These are phyloP conservation scores for Pascua sp. DNA, from an alignment of 1,284 basidiomycete species.

Conservation along the genomic window DNA sequence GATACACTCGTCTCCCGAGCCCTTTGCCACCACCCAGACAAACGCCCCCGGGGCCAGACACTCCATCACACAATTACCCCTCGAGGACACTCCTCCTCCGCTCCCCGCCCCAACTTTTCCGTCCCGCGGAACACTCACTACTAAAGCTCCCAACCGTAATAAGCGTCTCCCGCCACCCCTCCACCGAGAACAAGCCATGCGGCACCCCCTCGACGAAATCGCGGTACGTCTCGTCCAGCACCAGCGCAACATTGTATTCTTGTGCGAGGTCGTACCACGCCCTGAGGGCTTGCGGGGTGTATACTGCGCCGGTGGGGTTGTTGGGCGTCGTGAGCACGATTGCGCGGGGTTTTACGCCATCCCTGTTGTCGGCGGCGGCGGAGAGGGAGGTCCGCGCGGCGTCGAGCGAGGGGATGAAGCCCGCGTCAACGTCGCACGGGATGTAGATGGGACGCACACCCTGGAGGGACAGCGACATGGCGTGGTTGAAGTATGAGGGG, in stretches of 20 bases:
- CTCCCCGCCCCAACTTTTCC: too few species aligned
- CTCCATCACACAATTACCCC: too few species aligned
- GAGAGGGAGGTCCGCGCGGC: slow-evolving; percentile 30
- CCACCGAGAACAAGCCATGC: slow-evolving; percentile 46
- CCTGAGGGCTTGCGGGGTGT: slow-evolving; percentile 60
- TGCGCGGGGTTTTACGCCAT: slow-evolving; percentile 55
- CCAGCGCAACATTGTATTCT: slow-evolving; percentile 62
- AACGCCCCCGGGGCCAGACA: too few species aligned
- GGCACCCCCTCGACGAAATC: slow-evolving; percentile 64
- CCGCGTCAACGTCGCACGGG: slow-evolving; percentile 57
- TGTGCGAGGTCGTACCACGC: slow-evolving; percentile 64
- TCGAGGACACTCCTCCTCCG: too few species aligned
- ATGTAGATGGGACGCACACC: slow-evolving; percentile 63
- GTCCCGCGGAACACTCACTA: slow-evolving; percentile 29
- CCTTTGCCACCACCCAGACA: too few species aligned
- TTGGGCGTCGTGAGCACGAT: slow-evolving; percentile 62
- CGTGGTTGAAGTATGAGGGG: slow-evolving; percentile 79
- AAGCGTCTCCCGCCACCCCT: slow-evolving; percentile 62
- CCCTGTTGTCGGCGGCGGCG: slow-evolving; percentile 13
- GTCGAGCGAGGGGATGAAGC: slow-evolving; percentile 59
- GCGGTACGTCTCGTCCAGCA: slow-evolving; percentile 85
- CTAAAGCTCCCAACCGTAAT: slow-evolving; percentile 73
- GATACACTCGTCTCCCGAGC: too few species aligned
- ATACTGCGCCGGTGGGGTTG: slow-evolving; percentile 72
- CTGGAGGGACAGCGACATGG: slow-evolving; percentile 70